Evolutionary conservation across 2,329 filamentous ascomycete species (phyloP).

Genomic region (Neonectria sp.): DNA sequence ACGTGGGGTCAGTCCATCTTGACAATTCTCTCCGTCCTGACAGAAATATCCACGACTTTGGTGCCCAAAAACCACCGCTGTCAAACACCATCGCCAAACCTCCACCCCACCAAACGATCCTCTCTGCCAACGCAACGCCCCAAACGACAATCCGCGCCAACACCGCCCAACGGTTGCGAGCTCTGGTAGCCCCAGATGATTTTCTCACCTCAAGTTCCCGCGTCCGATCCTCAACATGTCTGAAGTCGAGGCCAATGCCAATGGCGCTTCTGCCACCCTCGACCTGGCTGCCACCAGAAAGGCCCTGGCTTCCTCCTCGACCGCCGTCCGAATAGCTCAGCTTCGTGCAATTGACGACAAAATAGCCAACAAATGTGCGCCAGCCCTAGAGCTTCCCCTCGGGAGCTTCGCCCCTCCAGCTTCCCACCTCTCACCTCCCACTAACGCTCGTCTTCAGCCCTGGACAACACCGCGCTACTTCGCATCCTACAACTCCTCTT

Average conservation of each 20-base stretch:
- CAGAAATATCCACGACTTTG: slow-evolving; percentile 34
- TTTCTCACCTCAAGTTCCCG: slow-evolving; percentile 42
- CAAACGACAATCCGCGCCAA: slow-evolving; percentile 33
- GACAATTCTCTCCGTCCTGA: slow-evolving; percentile 39
- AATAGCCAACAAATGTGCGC: slow-evolving; percentile 68
- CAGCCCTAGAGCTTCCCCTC: slow-evolving; percentile 14
- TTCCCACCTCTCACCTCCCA: slow-evolving; percentile 17
- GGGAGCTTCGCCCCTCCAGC: slow-evolving; percentile 8
- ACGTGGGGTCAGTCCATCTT: slow-evolving; percentile 36
- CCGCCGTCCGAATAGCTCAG: slow-evolving; percentile 67
- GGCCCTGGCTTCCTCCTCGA: slow-evolving; percentile 75
- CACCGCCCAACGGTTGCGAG: slow-evolving; percentile 36
- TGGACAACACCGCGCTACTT: slow-evolving; percentile 65
- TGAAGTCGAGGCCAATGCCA: slow-evolving; percentile 60
- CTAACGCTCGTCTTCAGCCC: slow-evolving; percentile 54
- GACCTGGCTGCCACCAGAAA: slow-evolving; percentile 66
- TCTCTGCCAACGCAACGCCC: slow-evolving; percentile 17
- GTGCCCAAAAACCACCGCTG: slow-evolving; percentile 26
- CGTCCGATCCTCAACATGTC: slow-evolving; percentile 53
- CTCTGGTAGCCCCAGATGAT: slow-evolving; percentile 54
- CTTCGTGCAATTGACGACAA: slow-evolving; percentile 71
- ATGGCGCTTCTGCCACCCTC: slow-evolving; percentile 57
- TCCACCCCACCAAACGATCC: slow-evolving; percentile 6
- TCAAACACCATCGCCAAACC: slow-evolving; percentile 15
- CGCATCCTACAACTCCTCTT: slow-evolving; percentile 82